Conservation (phyloP, 768 basidiomycete species). For the Pulveroboletus sp. region DNA sequence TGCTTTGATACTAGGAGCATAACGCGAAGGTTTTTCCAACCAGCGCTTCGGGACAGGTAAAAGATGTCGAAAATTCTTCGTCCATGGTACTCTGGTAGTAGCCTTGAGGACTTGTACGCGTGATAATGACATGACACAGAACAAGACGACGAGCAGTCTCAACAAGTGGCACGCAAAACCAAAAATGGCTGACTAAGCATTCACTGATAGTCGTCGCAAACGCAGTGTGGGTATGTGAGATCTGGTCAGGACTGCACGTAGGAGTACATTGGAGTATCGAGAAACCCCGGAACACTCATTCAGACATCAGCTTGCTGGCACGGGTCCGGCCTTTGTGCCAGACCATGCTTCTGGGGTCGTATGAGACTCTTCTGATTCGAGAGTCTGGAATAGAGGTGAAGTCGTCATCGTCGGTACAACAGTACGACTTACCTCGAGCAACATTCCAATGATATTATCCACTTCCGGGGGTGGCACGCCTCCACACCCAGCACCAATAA, state of each 20-base stretch:
- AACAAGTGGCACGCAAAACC: background rate
- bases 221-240: no score
- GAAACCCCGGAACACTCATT: background rate
- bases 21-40: slow-evolving; percentile 40
- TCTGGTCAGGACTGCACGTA: background rate
- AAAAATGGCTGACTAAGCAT: slow-evolving; percentile 20
- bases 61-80: slow-evolving; percentile 64
- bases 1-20: slow-evolving; percentile 45
- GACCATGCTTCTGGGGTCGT: slow-evolving; percentile 45
- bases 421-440: slow-evolving; percentile 64
- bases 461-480: slow-evolving; percentile 83
- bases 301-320: slow-evolving; percentile 20
- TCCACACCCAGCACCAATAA: slow-evolving; percentile 90
- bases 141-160: background rate
- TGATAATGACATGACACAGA: slow-evolving; percentile 25
- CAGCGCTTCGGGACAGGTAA: slow-evolving; percentile 55
- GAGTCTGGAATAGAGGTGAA: slow-evolving; percentile 44
- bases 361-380: slow-evolving; percentile 78
- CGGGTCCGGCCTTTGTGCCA: slow-evolving; percentile 23
- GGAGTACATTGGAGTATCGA: slow-evolving; percentile 3
- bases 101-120: slow-evolving; percentile 40
- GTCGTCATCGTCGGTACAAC: background rate
- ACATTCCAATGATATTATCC: slow-evolving; percentile 76
- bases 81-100: slow-evolving; percentile 51
- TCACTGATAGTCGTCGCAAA: no score